phyloP scores from a whole-genome alignment of 441 rosid species.

The Syzygium malaccense region DNA sequence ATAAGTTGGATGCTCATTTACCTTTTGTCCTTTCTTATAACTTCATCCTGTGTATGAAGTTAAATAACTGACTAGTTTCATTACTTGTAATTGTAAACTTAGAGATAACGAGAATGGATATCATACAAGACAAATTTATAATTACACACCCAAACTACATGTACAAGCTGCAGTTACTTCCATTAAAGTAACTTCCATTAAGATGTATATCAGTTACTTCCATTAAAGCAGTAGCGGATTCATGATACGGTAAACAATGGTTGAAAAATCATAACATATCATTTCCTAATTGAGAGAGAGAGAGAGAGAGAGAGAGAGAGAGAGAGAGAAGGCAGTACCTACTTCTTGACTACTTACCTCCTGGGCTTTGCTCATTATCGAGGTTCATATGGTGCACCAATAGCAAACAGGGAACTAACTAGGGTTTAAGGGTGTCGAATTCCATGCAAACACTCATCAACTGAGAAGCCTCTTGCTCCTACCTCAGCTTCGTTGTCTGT shows the following conservation, averaged over 20 bases:
- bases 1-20: neutral
- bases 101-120: neutral
- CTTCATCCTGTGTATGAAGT: neutral
- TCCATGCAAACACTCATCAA: neutral
- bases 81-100: neutral
- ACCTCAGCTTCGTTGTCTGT: neutral
- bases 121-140: neutral
- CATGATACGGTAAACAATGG: neutral
- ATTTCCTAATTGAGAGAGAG: too few relatives aligned
- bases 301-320: neutral
- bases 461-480: neutral
- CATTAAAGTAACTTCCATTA: too few relatives aligned
- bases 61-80: neutral
- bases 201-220: neutral
- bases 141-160: neutral
- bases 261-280: neutral
- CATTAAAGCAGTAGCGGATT: neutral
- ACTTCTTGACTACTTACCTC: neutral
- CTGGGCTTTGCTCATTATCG: neutral
- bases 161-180: neutral
- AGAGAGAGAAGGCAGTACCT: neutral
- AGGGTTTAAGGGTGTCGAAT: neutral
- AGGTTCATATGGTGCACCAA: neutral
- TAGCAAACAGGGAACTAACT: neutral
- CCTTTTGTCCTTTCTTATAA: neutral